phyloP scores from a whole-genome alignment of 495 filamentous ascomycete species.

The Letharia lupina region DNA sequence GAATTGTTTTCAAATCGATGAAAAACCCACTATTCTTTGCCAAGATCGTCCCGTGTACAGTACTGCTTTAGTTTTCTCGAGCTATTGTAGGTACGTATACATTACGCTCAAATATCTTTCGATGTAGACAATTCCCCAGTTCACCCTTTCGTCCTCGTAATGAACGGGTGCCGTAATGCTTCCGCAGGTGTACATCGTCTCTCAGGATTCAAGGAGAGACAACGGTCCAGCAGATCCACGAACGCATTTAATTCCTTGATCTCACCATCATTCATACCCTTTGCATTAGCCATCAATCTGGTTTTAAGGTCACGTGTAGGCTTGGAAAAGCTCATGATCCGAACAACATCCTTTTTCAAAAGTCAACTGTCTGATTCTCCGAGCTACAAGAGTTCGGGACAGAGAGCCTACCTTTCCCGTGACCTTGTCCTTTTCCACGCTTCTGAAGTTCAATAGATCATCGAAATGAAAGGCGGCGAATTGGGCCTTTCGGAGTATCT shows the following conservation, averaged over 20 bases:
- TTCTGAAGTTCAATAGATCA: slow-evolving; percentile 76
- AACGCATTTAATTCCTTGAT: slow-evolving; percentile 72
- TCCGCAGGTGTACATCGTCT: slow-evolving; percentile 80
- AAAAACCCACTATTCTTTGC: too few species aligned
- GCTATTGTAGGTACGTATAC: background rate
- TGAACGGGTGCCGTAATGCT: slow-evolving; percentile 82
- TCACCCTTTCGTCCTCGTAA: slow-evolving; percentile 32
- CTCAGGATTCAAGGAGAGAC: slow-evolving; percentile 85
- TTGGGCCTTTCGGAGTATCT: slow-evolving; percentile 71
- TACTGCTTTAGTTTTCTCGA: too few species aligned
- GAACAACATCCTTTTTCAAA: slow-evolving; percentile 48
- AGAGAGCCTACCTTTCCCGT: slow-evolving; percentile 59
- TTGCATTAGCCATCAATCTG: slow-evolving; percentile 63
- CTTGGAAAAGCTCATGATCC: slow-evolving; percentile 65
- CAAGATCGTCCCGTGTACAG: too few species aligned
- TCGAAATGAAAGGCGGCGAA: slow-evolving; percentile 75
- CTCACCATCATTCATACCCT: slow-evolving; percentile 64
- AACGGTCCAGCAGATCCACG: slow-evolving; percentile 77
- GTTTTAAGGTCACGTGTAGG: slow-evolving; percentile 74
- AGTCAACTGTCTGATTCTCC: slow-evolving; percentile 22
- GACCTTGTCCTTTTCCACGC: slow-evolving; percentile 74
- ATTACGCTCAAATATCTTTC: background rate
- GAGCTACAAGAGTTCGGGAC: background rate
- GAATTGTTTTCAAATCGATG: too few species aligned
- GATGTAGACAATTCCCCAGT: background rate